Base-by-base conservation (phyloP, 345 rosid species). In the Brassica nigra region DNA sequence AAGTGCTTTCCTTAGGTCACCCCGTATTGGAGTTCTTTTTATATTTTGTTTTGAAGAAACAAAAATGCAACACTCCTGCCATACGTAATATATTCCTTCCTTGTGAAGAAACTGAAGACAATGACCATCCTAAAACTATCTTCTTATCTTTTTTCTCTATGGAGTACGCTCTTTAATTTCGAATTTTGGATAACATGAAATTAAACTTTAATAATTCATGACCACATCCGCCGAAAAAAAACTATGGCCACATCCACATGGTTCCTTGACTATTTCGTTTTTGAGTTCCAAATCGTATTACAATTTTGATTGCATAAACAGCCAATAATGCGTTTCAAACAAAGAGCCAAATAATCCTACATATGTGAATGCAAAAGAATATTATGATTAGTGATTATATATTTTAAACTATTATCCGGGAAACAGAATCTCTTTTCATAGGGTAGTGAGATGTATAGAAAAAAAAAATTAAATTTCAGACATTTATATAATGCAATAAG, bases 281-380 rank as follows among this genome's bases (percentile, higher is more conserved):
- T 62, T 52, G 65, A 63, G 37, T 34, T 8, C 30, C 57, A 70
- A 62, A 69, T 47, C 4, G 2, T 23, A 23, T 61, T 10, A 31
- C 27, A 55, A 55, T 5, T 66, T 66, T 37, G 44, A 11, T 37
- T 66, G 70, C 70, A 66, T 39, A 55, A 14, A 72, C 52, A 71
- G 27, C 55, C 44, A 37, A 37, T 59, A 36, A 71, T 36, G 33
- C 6, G 34, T 61, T 20, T 73, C 10, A 1, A 1, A 8, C 8
- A 18, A 66, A 66, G 7, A 34, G 37, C 7, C 49, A 61, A 62
- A 23, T 29, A 52, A 47, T 69, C 27, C 62, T 15, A 68, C 20
- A 57, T 15, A 27, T 77, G 31, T 15, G 62, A 62, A 64, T 49
- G 27, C 68, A 80, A 70, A 64, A 75, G 72, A 70, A 75, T 63